Evolutionary conservation across 2,329 filamentous ascomycete genomes (phyloP).

Genomic region (Periconia sp.): DNA sequence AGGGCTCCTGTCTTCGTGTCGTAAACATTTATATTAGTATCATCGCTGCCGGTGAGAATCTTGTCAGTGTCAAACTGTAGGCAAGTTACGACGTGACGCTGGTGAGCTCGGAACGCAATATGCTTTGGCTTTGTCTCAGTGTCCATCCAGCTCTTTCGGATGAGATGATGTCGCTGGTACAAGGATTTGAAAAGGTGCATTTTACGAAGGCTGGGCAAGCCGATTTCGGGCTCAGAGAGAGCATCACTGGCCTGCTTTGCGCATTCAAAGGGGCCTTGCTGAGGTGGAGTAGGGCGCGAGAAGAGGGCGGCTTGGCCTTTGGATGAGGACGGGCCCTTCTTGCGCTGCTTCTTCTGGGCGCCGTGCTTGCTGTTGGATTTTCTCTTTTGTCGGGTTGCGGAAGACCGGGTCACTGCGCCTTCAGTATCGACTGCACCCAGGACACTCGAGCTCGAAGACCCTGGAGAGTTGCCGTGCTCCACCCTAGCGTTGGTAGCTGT

Average conservation of each 20-base stretch:
- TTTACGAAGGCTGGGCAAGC: conserved; percentile 76
- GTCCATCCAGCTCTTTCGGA: conserved; percentile 90
- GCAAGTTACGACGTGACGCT: conserved; percentile 95
- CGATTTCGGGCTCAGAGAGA: conserved; percentile 81
- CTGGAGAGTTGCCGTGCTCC: conserved; percentile 45
- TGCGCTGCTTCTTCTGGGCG: conserved; percentile 61
- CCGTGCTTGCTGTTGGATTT: conserved; percentile 45
- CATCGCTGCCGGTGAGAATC: conserved; percentile 95
- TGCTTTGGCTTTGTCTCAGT: conserved; percentile 82
- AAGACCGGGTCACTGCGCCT: conserved; percentile 35
- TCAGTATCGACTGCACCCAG: conserved; percentile 27
- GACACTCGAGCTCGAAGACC: conserved; percentile 29
- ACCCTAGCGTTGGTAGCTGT: conserved; percentile 43
- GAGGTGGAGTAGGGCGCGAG: conserved; percentile 57
- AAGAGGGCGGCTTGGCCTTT: conserved; percentile 52
- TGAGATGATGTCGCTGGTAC: conserved; percentile 90
- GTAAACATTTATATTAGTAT: conserved; percentile 97
- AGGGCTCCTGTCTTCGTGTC: conserved; percentile 93
- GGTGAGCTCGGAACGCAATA: conserved; percentile 94
- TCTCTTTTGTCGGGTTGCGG: conserved; percentile 46
- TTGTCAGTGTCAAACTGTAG: conserved; percentile 98
- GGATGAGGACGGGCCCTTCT: conserved; percentile 59
- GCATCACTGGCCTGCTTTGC: conserved; percentile 84
- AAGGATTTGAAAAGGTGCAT: conserved; percentile 96
- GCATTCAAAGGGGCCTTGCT: conserved; percentile 84